Evolutionary conservation across 176 grass and related monocot species (phyloP).

Genomic region (Calamus simplicifolius): DNA sequence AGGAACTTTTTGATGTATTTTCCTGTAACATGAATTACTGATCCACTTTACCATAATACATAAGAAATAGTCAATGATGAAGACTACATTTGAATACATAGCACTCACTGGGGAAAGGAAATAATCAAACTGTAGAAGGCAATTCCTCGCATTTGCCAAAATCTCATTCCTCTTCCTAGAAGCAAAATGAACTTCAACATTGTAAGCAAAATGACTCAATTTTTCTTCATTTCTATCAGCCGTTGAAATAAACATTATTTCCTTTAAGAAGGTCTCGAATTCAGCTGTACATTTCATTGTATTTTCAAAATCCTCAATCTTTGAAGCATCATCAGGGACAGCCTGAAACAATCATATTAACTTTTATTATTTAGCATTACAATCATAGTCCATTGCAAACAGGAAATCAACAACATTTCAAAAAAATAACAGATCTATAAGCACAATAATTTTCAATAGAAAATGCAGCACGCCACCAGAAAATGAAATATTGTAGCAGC

Average conservation of each 20-base stretch:
- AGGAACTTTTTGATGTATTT: not conserved
- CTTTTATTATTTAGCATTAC: not conserved
- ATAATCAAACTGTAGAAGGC: conserved; percentile 71
- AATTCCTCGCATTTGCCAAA: conserved; percentile 68
- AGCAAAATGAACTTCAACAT: conserved; percentile 98
- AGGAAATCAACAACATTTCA: too few relatives aligned
- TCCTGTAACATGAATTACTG: not conserved
- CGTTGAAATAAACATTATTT: conserved; percentile 60
- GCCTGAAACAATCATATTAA: conserved; percentile 43
- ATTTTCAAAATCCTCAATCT: conserved; percentile 81
- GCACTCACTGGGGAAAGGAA: conserved; percentile 55
- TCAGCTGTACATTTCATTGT: conserved; percentile 69
- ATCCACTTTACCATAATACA: not conserved
- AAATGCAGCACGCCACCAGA: too few relatives aligned
- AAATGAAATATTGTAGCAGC: too few relatives aligned
- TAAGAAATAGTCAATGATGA: not conserved
- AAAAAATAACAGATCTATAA: too few relatives aligned
- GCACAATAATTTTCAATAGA: too few relatives aligned
- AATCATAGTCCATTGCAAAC: too few relatives aligned
- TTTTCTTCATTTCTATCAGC: conserved; percentile 63
- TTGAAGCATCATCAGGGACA: conserved; percentile 82
- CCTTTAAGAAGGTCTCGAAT: conserved; percentile 59
- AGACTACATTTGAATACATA: conserved; percentile 6
- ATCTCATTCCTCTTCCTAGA: conserved; percentile 80
- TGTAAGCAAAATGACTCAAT: conserved; percentile 79